phyloP scores from a whole-genome alignment of 2,329 filamentous ascomycete genomes.

The Epichloe sibirici region DNA sequence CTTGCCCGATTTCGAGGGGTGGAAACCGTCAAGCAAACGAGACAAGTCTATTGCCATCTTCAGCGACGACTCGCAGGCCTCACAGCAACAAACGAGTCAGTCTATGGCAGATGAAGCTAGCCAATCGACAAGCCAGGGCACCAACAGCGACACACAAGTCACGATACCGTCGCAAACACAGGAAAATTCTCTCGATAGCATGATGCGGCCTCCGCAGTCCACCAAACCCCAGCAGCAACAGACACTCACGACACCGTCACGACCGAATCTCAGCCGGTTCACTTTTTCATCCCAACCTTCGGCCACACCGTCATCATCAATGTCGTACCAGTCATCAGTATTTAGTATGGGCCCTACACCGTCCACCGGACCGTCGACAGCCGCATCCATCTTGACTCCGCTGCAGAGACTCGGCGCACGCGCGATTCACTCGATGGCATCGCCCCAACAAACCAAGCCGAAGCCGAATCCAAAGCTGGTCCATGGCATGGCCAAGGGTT shows the following conservation, averaged over 20 bases:
- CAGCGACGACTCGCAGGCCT: conserved; percentile 24
- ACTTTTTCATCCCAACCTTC: conserved; percentile 18
- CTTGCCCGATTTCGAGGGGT: conserved; percentile 39
- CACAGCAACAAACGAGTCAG: conserved; percentile 10
- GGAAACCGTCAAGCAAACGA: conserved; percentile 26
- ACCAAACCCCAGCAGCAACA: conserved; percentile 9
- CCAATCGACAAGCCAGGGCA: conserved; percentile 2
- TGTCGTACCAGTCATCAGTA: conserved; percentile 22
- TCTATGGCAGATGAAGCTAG: not conserved
- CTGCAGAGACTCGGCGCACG: conserved; percentile 40
- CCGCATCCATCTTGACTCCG: conserved; percentile 35
- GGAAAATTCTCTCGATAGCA: not conserved
- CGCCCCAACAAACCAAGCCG: conserved; percentile 19
- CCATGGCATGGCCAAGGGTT: conserved; percentile 18
- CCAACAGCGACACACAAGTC: not conserved
- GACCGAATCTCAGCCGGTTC: conserved; percentile 22
- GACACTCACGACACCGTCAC: conserved; percentile 18
- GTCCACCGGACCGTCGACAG: conserved; percentile 31
- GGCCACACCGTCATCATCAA: conserved; percentile 23
- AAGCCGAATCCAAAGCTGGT: conserved; percentile 13
- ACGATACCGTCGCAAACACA: not conserved
- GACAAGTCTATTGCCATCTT: conserved; percentile 32
- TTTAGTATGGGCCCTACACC: conserved; percentile 25
- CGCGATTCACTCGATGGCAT: conserved; percentile 21
- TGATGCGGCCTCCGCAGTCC: conserved; percentile 19